Conservation (phyloP, 345 rosid species). For the Euclidium syriacum region DNA sequence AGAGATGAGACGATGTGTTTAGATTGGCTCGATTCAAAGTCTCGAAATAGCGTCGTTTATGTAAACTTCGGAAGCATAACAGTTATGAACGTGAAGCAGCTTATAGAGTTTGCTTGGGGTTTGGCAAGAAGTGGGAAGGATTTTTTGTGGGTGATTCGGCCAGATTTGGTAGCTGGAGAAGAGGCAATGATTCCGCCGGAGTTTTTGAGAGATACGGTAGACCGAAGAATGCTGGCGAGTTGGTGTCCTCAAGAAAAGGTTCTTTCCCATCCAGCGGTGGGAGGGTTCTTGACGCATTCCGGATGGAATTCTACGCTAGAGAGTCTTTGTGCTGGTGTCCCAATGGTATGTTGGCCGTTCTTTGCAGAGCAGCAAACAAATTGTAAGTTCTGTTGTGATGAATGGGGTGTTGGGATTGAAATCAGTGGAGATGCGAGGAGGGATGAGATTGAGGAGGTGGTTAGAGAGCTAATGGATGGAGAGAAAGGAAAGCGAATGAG, state of each 20-base stretch:
- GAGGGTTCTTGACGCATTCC: slow-evolving; percentile 53
- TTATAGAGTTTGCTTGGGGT: slow-evolving; percentile 66
- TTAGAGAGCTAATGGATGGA: slow-evolving; percentile 52
- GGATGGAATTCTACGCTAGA: slow-evolving; percentile 70
- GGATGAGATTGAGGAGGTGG: slow-evolving; percentile 39
- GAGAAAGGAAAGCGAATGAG: slow-evolving; percentile 50
- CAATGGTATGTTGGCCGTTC: slow-evolving; percentile 63
- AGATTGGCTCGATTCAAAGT: slow-evolving; percentile 44
- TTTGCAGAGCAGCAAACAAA: slow-evolving; percentile 62
- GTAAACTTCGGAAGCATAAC: slow-evolving; percentile 68
- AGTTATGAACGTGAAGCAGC: slow-evolving; percentile 36
- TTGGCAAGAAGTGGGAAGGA: slow-evolving; percentile 45
- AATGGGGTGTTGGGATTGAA: slow-evolving; percentile 69
- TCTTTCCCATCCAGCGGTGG: slow-evolving; percentile 42
- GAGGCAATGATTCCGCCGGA: slow-evolving; percentile 37
- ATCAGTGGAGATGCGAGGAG: slow-evolving; percentile 49
- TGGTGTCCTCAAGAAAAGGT: slow-evolving; percentile 65
- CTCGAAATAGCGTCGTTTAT: slow-evolving; percentile 45
- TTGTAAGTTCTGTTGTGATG: slow-evolving; percentile 36
- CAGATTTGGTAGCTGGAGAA: slow-evolving; percentile 49
- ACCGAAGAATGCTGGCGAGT: slow-evolving; percentile 34
- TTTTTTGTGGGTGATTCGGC: slow-evolving; percentile 58
- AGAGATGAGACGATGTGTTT: slow-evolving; percentile 46
- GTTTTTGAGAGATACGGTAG: slow-evolving; percentile 33
- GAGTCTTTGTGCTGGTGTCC: slow-evolving; percentile 41